phyloP scores from a whole-genome alignment of 2,329 filamentous ascomycete species.

The Thermothelomyces thermophilus region DNA sequence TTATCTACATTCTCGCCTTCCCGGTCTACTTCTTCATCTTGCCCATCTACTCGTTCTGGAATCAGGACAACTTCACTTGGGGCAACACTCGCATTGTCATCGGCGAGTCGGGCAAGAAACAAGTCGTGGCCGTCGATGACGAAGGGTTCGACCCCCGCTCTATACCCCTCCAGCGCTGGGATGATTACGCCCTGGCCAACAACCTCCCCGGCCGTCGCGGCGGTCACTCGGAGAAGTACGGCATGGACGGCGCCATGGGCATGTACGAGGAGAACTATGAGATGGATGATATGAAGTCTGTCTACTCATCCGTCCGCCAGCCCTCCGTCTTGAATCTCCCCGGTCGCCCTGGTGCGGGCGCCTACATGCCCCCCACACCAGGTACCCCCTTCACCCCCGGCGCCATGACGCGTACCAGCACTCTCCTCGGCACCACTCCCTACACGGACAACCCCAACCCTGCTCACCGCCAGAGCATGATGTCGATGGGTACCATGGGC shows the following conservation, averaged over 20 bases:
- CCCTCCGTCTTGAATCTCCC: conserved; percentile 84
- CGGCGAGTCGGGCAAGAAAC: conserved; percentile 84
- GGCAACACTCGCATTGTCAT: conserved; percentile 97
- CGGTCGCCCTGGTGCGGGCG: conserved; percentile 50
- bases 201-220: conserved; percentile 87
- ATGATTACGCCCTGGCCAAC: conserved; percentile 85
- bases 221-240: conserved; percentile 52
- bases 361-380: conserved; percentile 76
- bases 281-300: conserved; percentile 96
- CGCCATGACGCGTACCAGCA: conserved; percentile 36
- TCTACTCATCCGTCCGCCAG: conserved; percentile 86
- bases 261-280: conserved; percentile 76
- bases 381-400: conserved; percentile 61
- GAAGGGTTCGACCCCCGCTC: conserved; percentile 86
- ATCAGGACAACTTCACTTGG: conserved; percentile 98
- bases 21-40: conserved; percentile 89
- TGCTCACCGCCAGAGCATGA: conserved; percentile 63
- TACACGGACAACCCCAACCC: conserved; percentile 44
- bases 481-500: conserved; percentile 52
- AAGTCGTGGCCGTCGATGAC: conserved; percentile 78
- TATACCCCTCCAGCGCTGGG: conserved; percentile 93
- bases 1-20: conserved; percentile 94
- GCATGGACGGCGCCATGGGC: conserved; percentile 59
- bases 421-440: conserved; percentile 35
- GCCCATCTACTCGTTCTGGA: conserved; percentile 98